Evolutionary conservation across 2,329 filamentous ascomycete genomes (phyloP), one percentile per base, ranked within the genome.

Genomic region (Claviceps sp.): DNA sequence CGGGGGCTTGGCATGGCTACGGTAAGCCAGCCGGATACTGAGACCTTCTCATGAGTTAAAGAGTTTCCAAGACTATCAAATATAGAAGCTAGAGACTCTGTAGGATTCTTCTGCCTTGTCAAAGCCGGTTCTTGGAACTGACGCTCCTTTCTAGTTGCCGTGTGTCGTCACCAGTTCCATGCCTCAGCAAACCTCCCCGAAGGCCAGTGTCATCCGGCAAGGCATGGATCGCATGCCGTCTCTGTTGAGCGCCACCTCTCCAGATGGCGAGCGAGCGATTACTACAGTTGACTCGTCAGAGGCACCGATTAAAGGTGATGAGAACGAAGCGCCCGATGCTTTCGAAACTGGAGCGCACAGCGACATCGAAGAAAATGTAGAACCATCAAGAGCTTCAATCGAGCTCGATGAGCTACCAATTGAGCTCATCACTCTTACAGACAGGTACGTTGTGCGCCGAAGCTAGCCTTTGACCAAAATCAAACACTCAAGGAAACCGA

Each of bases 321-420:
- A 66, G n/a, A 52, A 58, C 37, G 60, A 67, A 52, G 64, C 61
- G 26, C 66, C 67, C 7, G 74, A 77, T 59, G 68, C 73, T 6
- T 80, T 79, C 58, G 77, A 79, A 54, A 71, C 68, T 4, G 65
- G 67, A 36, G 62, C 66, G 6, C 58, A 67, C 34, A 66, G 67
- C 17, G 66, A 71, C 36, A 64, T 63, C 37, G 74, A 78, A 23
- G 72, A 78, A 50, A 59, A 65, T 26, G 54, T 68, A 5, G 76
- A 80, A 54, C 60, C 66, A 2, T 71, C 72, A 0, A 65, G 78
- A 53, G 69, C 72, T 22, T 81, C 85, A 3, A 78, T 87, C 56
- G 83, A 87, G 52, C 83, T 93, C 56, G 88, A 95, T 60, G 86
- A 95, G 62, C 80, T 98, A 43, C 93, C 93, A 14, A 93, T 96